Evolutionary conservation across 345 rosid genomes (phyloP), one percentile per base, ranked within the genome.

Genomic region (Acer saccharum): DNA sequence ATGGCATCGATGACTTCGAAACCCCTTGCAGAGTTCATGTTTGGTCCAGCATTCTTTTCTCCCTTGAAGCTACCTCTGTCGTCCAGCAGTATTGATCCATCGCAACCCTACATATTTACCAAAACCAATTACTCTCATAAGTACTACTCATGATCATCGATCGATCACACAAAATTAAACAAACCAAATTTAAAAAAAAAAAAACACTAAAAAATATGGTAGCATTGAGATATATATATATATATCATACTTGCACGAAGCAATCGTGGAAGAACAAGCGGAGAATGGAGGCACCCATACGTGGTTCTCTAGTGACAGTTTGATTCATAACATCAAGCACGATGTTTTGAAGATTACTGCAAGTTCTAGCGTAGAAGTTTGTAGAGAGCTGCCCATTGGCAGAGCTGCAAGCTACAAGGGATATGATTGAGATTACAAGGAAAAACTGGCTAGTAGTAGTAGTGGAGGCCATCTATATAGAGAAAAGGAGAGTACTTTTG

Each of bases 241-340:
- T 29, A 29, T 29, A 29, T 62, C 79, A n/a, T 68, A 87, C 88
- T 20, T 87, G 79, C 16, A 87, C 90, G 29, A 87, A 85, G 80
- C 90, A 87, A 70, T 87, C 90, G 10, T 87, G 90, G 80, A 87
- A 85, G 84, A 83, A 87, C 85, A 85, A n/a, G 65, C 90, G 90
- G 64, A 87, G 88, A 74, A 87, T 80, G 1, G 83, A 83, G 66
- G 90, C 90, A 7, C 58, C 88, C 3, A 83, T 68, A 20, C 90
- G 79, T 17, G 77, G 7, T 50, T 87, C 82, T 69, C 80, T 67
- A 7, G 35, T 65, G 16, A 83, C 83, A 11, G 90, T 85, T 60
- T 29, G 64, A 1, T 6, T 46, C 87, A 80, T 81, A 25, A 65
- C 84, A 54, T 71, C 46, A 0, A 75, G 82, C 11, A 85, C 88